phyloP scores from a whole-genome alignment of 73 alveolate species.

The Paramecium sonneborni region DNA sequence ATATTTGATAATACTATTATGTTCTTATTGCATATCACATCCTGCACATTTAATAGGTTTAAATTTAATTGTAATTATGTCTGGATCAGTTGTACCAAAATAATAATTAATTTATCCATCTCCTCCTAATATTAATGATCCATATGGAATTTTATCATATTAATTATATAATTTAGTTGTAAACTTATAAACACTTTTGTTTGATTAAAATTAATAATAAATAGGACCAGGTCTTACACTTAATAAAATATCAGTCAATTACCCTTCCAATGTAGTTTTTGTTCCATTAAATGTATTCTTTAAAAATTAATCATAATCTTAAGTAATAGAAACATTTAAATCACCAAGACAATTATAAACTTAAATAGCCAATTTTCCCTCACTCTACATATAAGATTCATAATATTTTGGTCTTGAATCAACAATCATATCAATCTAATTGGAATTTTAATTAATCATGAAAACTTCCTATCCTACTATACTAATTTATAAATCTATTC shows the following conservation, averaged over 20 bases:
- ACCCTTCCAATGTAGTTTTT: neutral
- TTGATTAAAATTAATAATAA: neutral
- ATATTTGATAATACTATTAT: neutral
- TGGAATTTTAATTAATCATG: neutral
- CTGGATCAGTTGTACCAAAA: constrained; percentile 14
- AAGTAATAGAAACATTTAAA: neutral
- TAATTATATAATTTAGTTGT: neutral
- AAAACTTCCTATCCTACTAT: neutral
- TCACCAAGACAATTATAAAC: constrained; percentile 34
- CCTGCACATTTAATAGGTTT: neutral
- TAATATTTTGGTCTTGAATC: neutral
- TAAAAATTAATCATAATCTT: neutral
- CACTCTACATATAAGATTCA: neutral
- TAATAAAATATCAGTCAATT: neutral
- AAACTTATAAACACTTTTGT: neutral
- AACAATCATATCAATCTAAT: neutral
- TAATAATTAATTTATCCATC: constrained; percentile 15
- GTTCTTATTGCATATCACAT: neutral
- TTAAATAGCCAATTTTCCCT: constrained; percentile 18
- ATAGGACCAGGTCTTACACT: constrained; percentile 23
- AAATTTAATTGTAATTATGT: neutral
- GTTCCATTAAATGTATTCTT: neutral
- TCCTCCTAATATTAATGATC: neutral
- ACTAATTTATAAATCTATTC: neutral
- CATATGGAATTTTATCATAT: neutral